Percentiles rank a stretch among this genome's conserved stretches.
phyloP scores from a whole-genome alignment of 1,284 basidiomycete genomes.

The Trametes versicolor region DNA sequence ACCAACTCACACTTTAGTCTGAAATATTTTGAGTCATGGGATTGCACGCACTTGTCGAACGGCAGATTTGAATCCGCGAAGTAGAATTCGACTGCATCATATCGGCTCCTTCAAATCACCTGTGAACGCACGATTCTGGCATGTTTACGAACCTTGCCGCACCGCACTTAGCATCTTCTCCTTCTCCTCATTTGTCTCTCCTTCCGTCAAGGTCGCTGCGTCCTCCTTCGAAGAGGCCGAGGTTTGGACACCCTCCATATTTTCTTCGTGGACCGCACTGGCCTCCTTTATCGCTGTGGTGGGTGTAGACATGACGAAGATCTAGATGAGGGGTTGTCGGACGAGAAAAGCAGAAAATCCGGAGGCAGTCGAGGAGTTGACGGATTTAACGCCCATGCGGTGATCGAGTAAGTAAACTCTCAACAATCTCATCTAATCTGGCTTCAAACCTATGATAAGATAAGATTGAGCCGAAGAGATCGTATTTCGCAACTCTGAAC shows the following conservation, averaged over 20 bases:
- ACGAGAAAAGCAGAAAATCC: constrained; percentile 6
- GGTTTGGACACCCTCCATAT: constrained; percentile 20
- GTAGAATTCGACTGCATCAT: constrained; percentile 90
- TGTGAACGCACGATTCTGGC: background rate
- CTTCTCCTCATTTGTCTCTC: constrained; percentile 34
- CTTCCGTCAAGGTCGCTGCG: constrained; percentile 1
- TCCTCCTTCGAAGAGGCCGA: constrained; percentile 7
- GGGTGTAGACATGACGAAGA: constrained; percentile 19
- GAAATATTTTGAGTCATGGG: too few relatives aligned
- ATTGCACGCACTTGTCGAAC: constrained; percentile 80
- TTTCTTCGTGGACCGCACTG: constrained; percentile 16
- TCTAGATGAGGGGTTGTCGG: background rate
- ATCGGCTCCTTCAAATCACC: background rate
- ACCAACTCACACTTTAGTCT: background rate
- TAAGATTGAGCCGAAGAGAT: background rate
- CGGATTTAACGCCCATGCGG: constrained; percentile 7
- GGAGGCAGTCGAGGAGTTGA: constrained; percentile 8
- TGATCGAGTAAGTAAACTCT: constrained; percentile 19
- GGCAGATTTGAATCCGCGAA: constrained; percentile 97
- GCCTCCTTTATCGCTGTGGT: constrained; percentile 4
- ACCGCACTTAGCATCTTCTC: constrained; percentile 53
- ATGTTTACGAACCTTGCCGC: constrained; percentile 55
- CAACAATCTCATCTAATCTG: constrained; percentile 21
- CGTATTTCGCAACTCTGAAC: too few relatives aligned
- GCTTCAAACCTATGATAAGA: background rate